phyloP scores from a whole-genome alignment of 148 eudicot genomes.

The Salicornia ramosissima region DNA sequence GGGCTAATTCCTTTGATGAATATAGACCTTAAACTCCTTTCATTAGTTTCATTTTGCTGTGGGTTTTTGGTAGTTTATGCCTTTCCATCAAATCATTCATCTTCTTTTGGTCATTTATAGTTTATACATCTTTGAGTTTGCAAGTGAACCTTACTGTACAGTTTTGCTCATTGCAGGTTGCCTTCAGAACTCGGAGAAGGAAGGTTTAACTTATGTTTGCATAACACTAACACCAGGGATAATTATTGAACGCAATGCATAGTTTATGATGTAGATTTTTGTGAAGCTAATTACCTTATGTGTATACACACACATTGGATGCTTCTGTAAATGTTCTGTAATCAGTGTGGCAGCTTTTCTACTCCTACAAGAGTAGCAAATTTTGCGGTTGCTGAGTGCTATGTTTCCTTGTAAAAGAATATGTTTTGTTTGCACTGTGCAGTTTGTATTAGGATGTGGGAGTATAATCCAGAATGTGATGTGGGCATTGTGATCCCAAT shows the following conservation, averaged over 20 bases:
- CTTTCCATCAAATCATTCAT: neutral
- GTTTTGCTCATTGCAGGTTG: constrained; percentile 35
- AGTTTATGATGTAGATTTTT: neutral
- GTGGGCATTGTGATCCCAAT: too few relatives aligned
- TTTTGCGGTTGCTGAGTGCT: neutral
- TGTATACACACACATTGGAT: neutral
- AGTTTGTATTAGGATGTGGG: neutral
- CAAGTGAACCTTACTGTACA: neutral
- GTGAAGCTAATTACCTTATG: neutral
- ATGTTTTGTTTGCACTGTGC: neutral
- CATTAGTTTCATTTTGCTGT: neutral
- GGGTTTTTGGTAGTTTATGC: neutral
- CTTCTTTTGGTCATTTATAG: neutral
- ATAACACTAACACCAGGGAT: neutral
- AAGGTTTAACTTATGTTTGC: constrained; percentile 22
- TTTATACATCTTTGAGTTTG: neutral
- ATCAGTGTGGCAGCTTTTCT: neutral
- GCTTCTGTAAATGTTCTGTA: constrained; percentile 16
- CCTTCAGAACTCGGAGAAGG: constrained; percentile 42
- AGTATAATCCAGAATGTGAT: too few relatives aligned
- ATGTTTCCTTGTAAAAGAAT: neutral
- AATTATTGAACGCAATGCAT: neutral
- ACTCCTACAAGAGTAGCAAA: neutral
- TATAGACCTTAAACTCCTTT: neutral
- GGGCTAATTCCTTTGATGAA: neutral